Base-by-base conservation (phyloP, 2,329 filamentous ascomycete genomes). In the Hymenoscyphus scutula region DNA sequence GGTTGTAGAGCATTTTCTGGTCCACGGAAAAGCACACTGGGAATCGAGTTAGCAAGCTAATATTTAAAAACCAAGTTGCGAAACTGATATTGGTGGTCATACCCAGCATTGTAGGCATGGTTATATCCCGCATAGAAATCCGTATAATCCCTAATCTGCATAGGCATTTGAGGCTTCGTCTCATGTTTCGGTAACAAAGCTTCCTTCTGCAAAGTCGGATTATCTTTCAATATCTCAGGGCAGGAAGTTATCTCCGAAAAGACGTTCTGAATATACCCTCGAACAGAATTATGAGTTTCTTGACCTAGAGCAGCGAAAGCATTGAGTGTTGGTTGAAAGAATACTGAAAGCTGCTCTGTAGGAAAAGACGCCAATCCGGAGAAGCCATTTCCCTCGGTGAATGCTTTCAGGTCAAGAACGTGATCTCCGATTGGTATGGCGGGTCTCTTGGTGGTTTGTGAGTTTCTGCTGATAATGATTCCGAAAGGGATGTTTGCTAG, bases 71-170 rank as follows among this genome's bases (percentile, higher is more conserved):
- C 1, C 10, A 5, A 10, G 19, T 51, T 13, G 19, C 23, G 13
- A 15, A 37, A 13, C 1, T 32, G 17, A 38, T 38, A n/a, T 8
- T 37, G 2, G 29, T 1, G n/a, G 57, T 53, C 32, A 45, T 63
- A 67, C 60, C 71, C 72, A 60, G 69, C 69, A 60, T 88, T 89
- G 77, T 86, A 88, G 19, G 91, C 91, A 76, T 95, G 91, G 73
- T 93, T 89, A 67, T 88, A 78, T 15, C 91, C 91, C 10, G 89
- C 90, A 72, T 91, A 95, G 78, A 95, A 95, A 75, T 95, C 91
- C 1, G 90, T 91, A 74, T 94, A 95, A 74, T 94, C 90, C 29
- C 89, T 89, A 69, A 94, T 91, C 60, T 82, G 80, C 84, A 95
- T 87, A 1, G 91, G 91, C 7, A 94, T 72, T 71, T 93, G 89